A percentile compares a stretch with the other conserved stretches of the same genome.
phyloP scores from a whole-genome alignment of 2,329 filamentous ascomycete species.

The Trichophyton benhamiae region DNA sequence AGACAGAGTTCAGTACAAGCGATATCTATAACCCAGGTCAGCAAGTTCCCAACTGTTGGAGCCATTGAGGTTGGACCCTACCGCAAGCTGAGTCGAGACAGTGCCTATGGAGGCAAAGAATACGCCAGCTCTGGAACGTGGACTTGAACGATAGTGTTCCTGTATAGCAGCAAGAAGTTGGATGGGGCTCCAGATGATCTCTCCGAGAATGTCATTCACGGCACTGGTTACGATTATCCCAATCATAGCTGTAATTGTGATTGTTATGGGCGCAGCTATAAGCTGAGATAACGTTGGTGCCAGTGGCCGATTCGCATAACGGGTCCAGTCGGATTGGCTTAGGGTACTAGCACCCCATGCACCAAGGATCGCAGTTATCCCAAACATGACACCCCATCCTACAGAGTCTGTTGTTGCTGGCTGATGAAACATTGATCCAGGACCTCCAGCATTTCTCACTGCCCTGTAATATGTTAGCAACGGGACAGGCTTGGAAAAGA shows the following conservation, averaged over 20 bases:
- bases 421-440: slow-evolving; percentile 8
- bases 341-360: slow-evolving; percentile 31
- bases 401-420: slow-evolving; percentile 13
- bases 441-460: slow-evolving; percentile 2
- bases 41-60: neutral
- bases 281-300: slow-evolving; percentile 19
- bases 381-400: slow-evolving; percentile 29
- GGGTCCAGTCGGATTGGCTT: slow-evolving; percentile 38
- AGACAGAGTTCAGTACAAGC: slow-evolving; percentile 38
- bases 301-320: slow-evolving; percentile 26
- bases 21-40: neutral
- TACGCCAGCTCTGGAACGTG: slow-evolving; percentile 30
- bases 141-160: slow-evolving; percentile 19
- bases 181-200: slow-evolving; percentile 31
- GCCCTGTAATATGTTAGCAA: neutral
- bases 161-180: slow-evolving; percentile 27
- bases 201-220: slow-evolving; percentile 19
- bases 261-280: slow-evolving; percentile 25
- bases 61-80: neutral
- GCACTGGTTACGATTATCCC: slow-evolving; percentile 30
- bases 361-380: slow-evolving; percentile 34
- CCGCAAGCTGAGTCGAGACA: slow-evolving; percentile 27
- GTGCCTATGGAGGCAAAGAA: slow-evolving; percentile 38
- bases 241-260: slow-evolving; percentile 26
- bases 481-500: neutral